Percentiles rank a stretch among this genome's conserved stretches.
phyloP scores from a whole-genome alignment of 192 early-diverging fungal genomes.

The Gryganskiella cystojenkinii region DNA sequence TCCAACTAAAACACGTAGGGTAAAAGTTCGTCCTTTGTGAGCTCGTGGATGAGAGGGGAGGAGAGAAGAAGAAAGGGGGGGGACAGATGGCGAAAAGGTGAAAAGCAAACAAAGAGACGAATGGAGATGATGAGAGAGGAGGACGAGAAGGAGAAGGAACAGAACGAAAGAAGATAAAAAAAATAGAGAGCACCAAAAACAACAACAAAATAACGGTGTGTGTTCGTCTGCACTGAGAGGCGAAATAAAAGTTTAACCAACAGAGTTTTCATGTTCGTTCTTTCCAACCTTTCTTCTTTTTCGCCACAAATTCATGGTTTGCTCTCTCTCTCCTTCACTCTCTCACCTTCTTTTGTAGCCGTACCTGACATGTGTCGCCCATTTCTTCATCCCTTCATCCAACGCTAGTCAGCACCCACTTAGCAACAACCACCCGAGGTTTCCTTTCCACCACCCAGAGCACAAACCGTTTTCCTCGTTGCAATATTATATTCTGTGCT shows the following conservation, averaged over 20 bases:
- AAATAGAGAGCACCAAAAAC: background rate
- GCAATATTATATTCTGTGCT: too few species aligned
- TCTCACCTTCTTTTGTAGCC: too few species aligned
- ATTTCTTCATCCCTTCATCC: too few species aligned
- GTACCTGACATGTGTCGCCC: too few species aligned
- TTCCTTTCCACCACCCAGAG: too few species aligned
- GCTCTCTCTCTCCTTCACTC: background rate
- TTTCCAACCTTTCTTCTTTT: slow-evolving; percentile 7
- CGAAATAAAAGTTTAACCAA: background rate
- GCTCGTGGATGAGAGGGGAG: background rate
- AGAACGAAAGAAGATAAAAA: background rate
- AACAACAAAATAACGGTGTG: background rate
- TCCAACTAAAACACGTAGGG: background rate
- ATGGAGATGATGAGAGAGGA: too few species aligned
- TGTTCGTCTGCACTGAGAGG: background rate
- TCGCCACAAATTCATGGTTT: too few species aligned
- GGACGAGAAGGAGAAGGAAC: slow-evolving; percentile 3
- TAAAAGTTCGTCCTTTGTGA: background rate
- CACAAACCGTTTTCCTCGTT: too few species aligned
- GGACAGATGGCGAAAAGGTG: too few species aligned
- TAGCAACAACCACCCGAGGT: too few species aligned
- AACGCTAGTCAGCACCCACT: too few species aligned
- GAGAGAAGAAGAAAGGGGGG: background rate
- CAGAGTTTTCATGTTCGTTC: background rate
- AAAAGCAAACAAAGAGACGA: too few species aligned